phyloP scores from a whole-genome alignment of 345 rosid species.

The Populus davidiana region DNA sequence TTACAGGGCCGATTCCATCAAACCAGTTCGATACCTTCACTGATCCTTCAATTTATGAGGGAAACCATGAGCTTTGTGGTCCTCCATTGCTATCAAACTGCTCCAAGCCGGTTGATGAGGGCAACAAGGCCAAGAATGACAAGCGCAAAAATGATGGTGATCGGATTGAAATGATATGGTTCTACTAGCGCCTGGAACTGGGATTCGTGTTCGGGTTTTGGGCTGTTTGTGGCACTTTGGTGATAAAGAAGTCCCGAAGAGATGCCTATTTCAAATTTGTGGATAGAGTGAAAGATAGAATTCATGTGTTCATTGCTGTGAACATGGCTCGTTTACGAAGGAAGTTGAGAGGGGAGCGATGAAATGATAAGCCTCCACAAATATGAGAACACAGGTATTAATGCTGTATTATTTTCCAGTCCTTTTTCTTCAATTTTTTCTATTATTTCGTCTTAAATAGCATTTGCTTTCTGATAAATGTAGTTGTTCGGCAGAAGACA shows the following conservation, averaged over 20 bases:
- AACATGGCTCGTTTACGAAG: too few relatives aligned
- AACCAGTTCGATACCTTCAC: slow-evolving; percentile 16
- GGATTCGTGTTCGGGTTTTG: slow-evolving; percentile 11
- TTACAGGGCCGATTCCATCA: slow-evolving; percentile 26
- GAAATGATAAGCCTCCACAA: too few relatives aligned
- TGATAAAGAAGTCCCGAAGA: slow-evolving; percentile 10
- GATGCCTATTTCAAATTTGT: slow-evolving; percentile 8
- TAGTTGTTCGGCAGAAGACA: not conserved
- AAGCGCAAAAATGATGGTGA: not conserved
- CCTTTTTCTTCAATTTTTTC: too few relatives aligned
- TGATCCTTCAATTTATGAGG: slow-evolving; percentile 20
- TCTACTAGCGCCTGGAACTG: not conserved
- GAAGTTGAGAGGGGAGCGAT: too few relatives aligned
- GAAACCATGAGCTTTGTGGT: slow-evolving; percentile 24
- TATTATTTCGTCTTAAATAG: too few relatives aligned
- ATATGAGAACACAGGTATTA: too few relatives aligned
- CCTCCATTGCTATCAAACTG: slow-evolving; percentile 11
- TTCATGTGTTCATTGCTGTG: too few relatives aligned
- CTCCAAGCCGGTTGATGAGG: not conserved
- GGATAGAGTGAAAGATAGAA: not conserved
- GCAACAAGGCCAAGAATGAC: not conserved
- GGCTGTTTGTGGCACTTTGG: slow-evolving; percentile 9
- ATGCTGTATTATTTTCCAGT: too few relatives aligned
- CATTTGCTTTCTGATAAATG: not conserved
- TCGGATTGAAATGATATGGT: slow-evolving; percentile 6